Evolutionary conservation across 2,329 filamentous ascomycete species (phyloP), one percentile per base, ranked within the genome.

Genomic region (Alternaria gaisen): DNA sequence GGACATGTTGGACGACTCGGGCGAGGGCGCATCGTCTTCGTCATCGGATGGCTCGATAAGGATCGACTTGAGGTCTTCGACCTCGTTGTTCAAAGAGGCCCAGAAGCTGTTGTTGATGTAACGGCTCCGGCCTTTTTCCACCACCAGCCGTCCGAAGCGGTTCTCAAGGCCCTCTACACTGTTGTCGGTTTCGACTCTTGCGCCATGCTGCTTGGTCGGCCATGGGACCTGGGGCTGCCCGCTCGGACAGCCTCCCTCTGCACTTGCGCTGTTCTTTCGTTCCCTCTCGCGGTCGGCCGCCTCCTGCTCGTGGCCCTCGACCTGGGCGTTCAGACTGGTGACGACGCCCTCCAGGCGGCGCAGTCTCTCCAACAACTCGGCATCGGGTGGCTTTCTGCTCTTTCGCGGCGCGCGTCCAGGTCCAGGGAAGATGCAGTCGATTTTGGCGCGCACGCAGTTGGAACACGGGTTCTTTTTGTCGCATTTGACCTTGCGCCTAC

Each of bases 101-200:
- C 90, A 93, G 71, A 93, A 92, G 7, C 87, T 89, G 74, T 88
- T 91, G 79, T 90, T 92, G 67, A 94, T 87, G 73, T 93, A 94
- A 73, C 90, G 83, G 56, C 87, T 88, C 60, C 86, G 87, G 40
- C 88, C 89, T 56, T 93, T 89, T 63, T 90, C 89, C 36, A 93
- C 80, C 0, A 93, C 89, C 53, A 94, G 77, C 32, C 90, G 83
- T 3, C 91, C 90, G 76, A 91, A 90, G 56, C 87, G 82, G 44
- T 80, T 85, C 70, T 84, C 81, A 24, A 80, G 64, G n/a, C 76
- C 75, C 42, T 78, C 72, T 1, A 77, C 68, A 26, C 67, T 77
- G 42, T 71, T 69, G 50, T 80, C 74, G n/a, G 67, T 57, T 9
- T 64, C 69, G 7, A 75, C 71, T 10, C 61, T 70, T 9, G 71